Conservation (phyloP, 805 yeast species). For the Nakazawaea peltata region DNA sequence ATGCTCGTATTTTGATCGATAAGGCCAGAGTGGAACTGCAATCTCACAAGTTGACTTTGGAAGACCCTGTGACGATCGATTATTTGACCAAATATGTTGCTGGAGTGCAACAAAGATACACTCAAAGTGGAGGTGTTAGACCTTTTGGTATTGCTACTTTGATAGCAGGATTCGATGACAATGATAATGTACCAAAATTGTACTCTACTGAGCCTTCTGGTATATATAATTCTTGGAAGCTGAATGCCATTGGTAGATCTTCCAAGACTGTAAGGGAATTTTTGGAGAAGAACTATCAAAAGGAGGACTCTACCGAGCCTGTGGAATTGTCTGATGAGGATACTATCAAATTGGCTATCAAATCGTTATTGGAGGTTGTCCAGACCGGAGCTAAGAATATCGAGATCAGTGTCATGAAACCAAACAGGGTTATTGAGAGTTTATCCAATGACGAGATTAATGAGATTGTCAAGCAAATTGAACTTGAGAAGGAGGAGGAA, state of each 20-base stretch:
- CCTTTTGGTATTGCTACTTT: constrained; percentile 96
- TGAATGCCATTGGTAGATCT: constrained; percentile 93
- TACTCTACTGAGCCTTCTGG: constrained; percentile 98
- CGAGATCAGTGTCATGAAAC: constrained; percentile 81
- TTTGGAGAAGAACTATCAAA: constrained; percentile 74
- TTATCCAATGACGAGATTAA: constrained; percentile 68
- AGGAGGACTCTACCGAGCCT: constrained; percentile 27
- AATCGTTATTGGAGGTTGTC: constrained; percentile 88
- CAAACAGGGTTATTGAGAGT: constrained; percentile 50
- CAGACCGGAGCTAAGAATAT: constrained; percentile 97
- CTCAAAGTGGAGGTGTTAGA: constrained; percentile 97
- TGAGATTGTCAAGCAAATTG: constrained; percentile 70
- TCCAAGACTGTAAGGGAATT: constrained; percentile 93
- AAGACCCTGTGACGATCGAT: constrained; percentile 88
- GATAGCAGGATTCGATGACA: constrained; percentile 91
- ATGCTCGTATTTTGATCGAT: constrained; percentile 89
- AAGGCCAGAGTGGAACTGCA: constrained; percentile 96
- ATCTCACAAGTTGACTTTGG: constrained; percentile 86
- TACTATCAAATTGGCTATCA: constrained; percentile 74
- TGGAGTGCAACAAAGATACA: constrained; percentile 95
- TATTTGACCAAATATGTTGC: constrained; percentile 92
- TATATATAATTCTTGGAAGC: constrained; percentile 95
- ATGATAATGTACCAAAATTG: constrained; percentile 71
- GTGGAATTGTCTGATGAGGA: constrained; percentile 58
- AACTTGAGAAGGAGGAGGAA: constrained; percentile 79